Evolutionary conservation across 1,284 basidiomycete species (phyloP).

Genomic region (Moniliophthora roreri): DNA sequence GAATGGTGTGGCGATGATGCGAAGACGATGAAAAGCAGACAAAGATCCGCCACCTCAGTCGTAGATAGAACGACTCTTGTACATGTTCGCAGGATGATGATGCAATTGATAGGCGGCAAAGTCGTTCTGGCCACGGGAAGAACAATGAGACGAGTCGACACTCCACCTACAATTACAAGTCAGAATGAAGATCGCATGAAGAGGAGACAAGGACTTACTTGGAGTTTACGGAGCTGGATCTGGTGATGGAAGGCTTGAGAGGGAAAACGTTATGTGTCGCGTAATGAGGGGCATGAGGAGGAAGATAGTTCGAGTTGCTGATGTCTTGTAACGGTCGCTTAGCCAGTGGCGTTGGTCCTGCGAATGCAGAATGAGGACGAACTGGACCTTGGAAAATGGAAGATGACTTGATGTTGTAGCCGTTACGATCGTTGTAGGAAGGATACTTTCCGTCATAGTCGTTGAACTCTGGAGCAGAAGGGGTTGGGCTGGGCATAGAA

Average conservation of each 20-base stretch:
- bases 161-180: no score
- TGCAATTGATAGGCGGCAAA: no score
- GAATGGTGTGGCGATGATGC: no score
- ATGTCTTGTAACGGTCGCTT: slow-evolving; percentile 16
- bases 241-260: slow-evolving; percentile 24
- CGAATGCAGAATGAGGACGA: slow-evolving; percentile 8
- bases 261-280: slow-evolving; percentile 28
- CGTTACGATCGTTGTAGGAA: not conserved
- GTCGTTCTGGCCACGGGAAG: no score
- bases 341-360: slow-evolving; percentile 2
- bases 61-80: no score
- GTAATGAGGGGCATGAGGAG: slow-evolving; percentile 17
- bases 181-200: no score
- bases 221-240: slow-evolving; percentile 33
- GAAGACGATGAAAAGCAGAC: no score
- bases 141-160: no score
- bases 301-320: slow-evolving; percentile 12
- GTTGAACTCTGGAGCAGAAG: slow-evolving; percentile 12
- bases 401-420: not conserved
- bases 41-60: no score
- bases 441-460: slow-evolving; percentile 8
- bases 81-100: no score
- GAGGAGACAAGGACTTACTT: slow-evolving; percentile 25
- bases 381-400: slow-evolving; percentile 4
- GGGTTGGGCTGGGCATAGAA: slow-evolving; percentile 19